Conservation (phyloP, 805 yeast species). For the Candida michaelii region DNA sequence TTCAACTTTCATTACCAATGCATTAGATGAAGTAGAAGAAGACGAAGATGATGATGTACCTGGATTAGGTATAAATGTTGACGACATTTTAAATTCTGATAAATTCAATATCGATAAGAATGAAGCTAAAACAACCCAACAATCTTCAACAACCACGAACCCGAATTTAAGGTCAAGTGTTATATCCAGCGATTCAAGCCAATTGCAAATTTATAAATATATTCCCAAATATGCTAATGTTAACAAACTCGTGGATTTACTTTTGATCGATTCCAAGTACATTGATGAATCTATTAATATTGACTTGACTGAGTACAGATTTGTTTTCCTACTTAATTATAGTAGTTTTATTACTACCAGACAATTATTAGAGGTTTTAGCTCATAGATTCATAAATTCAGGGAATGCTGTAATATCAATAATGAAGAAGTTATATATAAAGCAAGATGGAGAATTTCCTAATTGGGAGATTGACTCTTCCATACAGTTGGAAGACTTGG, state of each 20-base stretch:
- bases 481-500: constrained; percentile 38
- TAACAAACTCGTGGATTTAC: constrained; percentile 74
- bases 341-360: constrained; percentile 40
- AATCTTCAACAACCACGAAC: neutral
- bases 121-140: neutral
- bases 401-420: constrained; percentile 46
- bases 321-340: constrained; percentile 42
- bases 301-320: constrained; percentile 41
- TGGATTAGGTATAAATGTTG: constrained; percentile 44
- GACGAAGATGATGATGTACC: constrained; percentile 36
- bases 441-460: constrained; percentile 43
- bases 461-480: constrained; percentile 53
- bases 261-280: constrained; percentile 69
- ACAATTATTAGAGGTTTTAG: constrained; percentile 39
- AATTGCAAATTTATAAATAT: constrained; percentile 18
- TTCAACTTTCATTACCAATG: constrained; percentile 12
- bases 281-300: constrained; percentile 41
- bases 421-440: constrained; percentile 32
- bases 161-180: constrained; percentile 11
- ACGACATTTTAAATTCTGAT: constrained; percentile 40
- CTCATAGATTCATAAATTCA: constrained; percentile 41
- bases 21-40: constrained; percentile 29
- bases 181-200: constrained; percentile 18
- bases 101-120: constrained; percentile 26
- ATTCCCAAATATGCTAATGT: constrained; percentile 57